These are phyloP conservation scores for Phytophthora capsici DNA, from an alignment of 352 stramenopile species.

Conservation along the genomic window DNA sequence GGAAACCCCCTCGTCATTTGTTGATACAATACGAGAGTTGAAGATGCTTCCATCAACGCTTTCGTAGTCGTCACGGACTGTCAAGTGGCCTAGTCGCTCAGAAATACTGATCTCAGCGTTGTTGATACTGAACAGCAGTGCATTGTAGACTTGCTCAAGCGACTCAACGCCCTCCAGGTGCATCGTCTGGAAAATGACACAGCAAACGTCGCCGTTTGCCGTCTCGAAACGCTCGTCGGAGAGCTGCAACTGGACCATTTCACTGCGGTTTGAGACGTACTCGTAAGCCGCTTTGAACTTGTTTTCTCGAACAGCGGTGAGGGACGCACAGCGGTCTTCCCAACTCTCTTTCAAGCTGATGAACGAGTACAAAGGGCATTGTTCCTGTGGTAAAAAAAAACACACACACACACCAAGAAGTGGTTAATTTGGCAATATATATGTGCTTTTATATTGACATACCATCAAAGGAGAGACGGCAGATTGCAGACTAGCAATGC, in stretches of 20 bases:
- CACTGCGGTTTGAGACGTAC: slow-evolving; percentile 4
- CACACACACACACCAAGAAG: not conserved
- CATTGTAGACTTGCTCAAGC: slow-evolving; percentile 31
- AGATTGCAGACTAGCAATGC: not conserved
- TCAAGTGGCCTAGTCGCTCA: slow-evolving; percentile 36
- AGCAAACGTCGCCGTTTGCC: slow-evolving; percentile 14
- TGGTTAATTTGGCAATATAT: not conserved
- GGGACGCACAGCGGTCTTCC: slow-evolving; percentile 9
- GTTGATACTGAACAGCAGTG: slow-evolving; percentile 16
- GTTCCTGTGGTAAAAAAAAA: not conserved
- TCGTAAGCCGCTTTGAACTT: slow-evolving; percentile 27
- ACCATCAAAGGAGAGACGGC: not conserved
- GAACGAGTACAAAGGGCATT: slow-evolving; percentile 6
- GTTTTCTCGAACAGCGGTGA: slow-evolving; percentile 4
- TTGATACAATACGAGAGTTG: slow-evolving; percentile 8
- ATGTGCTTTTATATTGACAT: too few species aligned
- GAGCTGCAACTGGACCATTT: not conserved
- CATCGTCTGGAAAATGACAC: slow-evolving; percentile 25
- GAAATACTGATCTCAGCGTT: slow-evolving; percentile 45
- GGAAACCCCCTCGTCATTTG: not conserved
- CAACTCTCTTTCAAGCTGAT: slow-evolving; percentile 15
- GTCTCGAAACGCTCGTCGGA: slow-evolving; percentile 17
- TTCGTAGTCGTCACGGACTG: slow-evolving; percentile 27
- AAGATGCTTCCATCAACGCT: slow-evolving; percentile 14
- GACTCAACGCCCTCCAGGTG: slow-evolving; percentile 27